Evolutionary conservation across 2,329 filamentous ascomycete species (phyloP), one percentile per base, ranked within the genome.

Genomic region (Colletotrichum coccodes): DNA sequence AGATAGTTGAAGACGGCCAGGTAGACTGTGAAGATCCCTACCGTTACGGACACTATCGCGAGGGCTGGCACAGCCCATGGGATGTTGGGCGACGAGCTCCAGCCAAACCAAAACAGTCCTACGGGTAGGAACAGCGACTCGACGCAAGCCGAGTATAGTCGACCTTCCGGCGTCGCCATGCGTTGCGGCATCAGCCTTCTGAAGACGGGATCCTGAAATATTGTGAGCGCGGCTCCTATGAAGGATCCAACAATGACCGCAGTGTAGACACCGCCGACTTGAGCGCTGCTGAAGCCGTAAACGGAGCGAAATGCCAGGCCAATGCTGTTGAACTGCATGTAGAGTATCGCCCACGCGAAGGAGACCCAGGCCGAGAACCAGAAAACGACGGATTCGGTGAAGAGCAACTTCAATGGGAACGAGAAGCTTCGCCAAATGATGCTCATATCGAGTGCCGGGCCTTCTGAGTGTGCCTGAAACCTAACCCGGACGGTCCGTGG

Each of bases 91-190:
- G 58, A 85, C 0, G 85, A 85, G 0, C 88, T 89, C 87, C 90
- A 91, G 11, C 89, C 90, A 72, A 92, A 92, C 90, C 90, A 92
- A 79, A 93, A 91, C 0, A 92, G 78, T 0, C 91, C 90, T 4
- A 89, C 85, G 0, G 91, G 91, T 58, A 93, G 82, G 1, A 91
- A 82, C 0, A 86, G 82, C 9, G 87, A 89, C 71, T 91, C 86
- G 4, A 91, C 77, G 74, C 90, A 92, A 3, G 87, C 83, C 68
- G 91, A 90, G 72, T 90, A 90, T 0, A 93, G 79, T 0, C 91
- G 83, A 0, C 85, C 87, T 74, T 93, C 91, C 0, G 90, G 89
- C 3, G 76, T 80, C 1, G 69, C 36, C 36, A 71, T 71, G 3
- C 68, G 73, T 2, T 67, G 54, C 2, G 76, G 75, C 3, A 83